phyloP scores from a whole-genome alignment of 1,284 basidiomycete genomes.

The Apiotrichum domesticum region DNA sequence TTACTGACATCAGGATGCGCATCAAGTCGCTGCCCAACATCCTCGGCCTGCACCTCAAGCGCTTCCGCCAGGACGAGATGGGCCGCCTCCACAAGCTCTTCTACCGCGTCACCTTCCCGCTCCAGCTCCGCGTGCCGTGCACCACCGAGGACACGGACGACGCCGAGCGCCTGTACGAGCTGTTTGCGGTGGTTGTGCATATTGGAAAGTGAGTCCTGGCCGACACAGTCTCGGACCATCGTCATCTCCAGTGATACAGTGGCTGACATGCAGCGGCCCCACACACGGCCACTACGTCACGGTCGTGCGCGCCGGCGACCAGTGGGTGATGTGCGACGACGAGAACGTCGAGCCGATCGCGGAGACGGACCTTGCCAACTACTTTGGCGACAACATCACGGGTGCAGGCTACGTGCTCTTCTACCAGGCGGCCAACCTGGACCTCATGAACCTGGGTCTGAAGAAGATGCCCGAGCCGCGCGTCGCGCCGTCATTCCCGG shows the following conservation, averaged over 20 bases:
- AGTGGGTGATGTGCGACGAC: constrained; percentile 93
- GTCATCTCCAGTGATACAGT: constrained; percentile 20
- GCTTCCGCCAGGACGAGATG: constrained; percentile 92
- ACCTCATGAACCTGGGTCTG: constrained; percentile 60
- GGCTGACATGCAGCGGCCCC: constrained; percentile 60
- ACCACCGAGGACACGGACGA: constrained; percentile 89
- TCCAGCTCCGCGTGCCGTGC: constrained; percentile 89
- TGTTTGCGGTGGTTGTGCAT: constrained; percentile 94
- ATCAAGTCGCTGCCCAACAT: constrained; percentile 93
- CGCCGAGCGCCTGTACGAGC: constrained; percentile 78
- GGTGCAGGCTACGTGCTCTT: constrained; percentile 95
- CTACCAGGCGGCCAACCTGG: constrained; percentile 88
- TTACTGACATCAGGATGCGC: constrained; percentile 63
- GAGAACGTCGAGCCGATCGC: constrained; percentile 81
- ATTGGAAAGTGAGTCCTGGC: constrained; percentile 75
- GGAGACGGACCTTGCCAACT: constrained; percentile 83
- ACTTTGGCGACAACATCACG: constrained; percentile 82
- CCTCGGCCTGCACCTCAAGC: constrained; percentile 89
- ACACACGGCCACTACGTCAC: constrained; percentile 97
- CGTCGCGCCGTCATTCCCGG: constrained; percentile 5
- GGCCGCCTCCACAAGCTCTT: constrained; percentile 87
- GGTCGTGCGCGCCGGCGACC: constrained; percentile 66
- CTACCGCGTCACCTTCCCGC: constrained; percentile 93
- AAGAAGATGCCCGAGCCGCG: constrained; percentile 18
- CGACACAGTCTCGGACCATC: not conserved